A percentile compares a stretch with the other conserved stretches of the same genome.
Conservation (phyloP, 2,329 filamentous ascomycete genomes). For the Aphanoascus verrucosus region DNA sequence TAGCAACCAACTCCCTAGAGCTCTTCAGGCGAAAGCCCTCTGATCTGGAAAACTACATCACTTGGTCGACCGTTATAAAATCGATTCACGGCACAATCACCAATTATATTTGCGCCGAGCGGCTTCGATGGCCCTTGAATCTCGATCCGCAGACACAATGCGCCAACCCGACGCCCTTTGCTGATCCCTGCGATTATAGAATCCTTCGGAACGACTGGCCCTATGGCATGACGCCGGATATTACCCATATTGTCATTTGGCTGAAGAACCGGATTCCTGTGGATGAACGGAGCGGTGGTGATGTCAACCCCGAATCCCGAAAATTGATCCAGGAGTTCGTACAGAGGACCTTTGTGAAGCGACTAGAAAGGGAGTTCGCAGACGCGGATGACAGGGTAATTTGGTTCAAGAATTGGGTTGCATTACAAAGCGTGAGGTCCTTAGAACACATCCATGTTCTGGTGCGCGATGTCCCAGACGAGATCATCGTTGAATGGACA, state of each 20-base stretch:
- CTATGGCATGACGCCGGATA: constrained; percentile 46
- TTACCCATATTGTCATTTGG: constrained; percentile 51
- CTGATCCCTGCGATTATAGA: constrained; percentile 43
- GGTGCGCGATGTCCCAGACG: constrained; percentile 39
- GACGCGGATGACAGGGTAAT: constrained; percentile 39
- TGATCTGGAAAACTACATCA: constrained; percentile 49
- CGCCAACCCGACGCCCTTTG: constrained; percentile 43
- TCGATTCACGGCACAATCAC: constrained; percentile 46
- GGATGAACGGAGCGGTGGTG: constrained; percentile 34
- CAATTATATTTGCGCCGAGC: constrained; percentile 45
- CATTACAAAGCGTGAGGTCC: constrained; percentile 49
- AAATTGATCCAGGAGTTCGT: constrained; percentile 42
- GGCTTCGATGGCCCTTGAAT: constrained; percentile 43
- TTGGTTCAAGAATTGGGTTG: constrained; percentile 57
- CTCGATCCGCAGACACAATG: constrained; percentile 17
- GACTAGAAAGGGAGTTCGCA: constrained; percentile 30
- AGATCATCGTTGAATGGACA: constrained; percentile 37
- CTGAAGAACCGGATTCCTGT: constrained; percentile 41
- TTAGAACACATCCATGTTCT: constrained; percentile 50
- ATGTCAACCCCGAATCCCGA: constrained; percentile 43
- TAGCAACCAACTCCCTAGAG: constrained; percentile 44
- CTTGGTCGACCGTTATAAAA: constrained; percentile 47
- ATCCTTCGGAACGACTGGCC: constrained; percentile 55
- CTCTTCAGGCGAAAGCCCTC: constrained; percentile 49
- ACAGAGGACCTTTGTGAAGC: constrained; percentile 38